Conservation (phyloP, 148 eudicot genomes). For the Vaccinium myrtillus region DNA sequence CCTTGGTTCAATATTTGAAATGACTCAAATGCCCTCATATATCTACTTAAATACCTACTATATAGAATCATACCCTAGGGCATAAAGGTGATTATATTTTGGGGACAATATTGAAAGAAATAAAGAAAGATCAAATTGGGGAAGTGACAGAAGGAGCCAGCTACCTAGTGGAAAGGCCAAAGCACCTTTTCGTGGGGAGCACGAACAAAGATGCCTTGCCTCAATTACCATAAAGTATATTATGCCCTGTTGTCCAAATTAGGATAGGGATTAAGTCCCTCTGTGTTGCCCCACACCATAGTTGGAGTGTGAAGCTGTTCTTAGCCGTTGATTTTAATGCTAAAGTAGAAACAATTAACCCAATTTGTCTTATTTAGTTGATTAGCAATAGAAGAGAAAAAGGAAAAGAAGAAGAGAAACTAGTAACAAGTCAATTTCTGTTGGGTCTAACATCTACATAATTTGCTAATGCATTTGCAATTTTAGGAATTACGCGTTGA, state of each 20-base stretch:
- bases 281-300: neutral
- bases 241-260: neutral
- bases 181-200: constrained; percentile 7
- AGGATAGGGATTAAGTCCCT: neutral
- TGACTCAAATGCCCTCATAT: neutral
- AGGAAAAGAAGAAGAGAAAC: no score
- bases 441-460: neutral
- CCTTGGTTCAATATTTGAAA: neutral
- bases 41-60: neutral
- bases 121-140: neutral
- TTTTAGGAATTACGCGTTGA: neutral
- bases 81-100: neutral
- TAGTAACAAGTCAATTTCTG: neutral
- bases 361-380: neutral
- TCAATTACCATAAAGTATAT: neutral
- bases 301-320: neutral
- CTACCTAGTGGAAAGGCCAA: constrained; percentile 10
- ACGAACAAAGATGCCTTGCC: constrained; percentile 12
- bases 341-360: neutral
- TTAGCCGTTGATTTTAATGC: neutral
- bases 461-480: neutral
- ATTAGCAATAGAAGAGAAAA: neutral
- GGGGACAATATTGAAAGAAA: neutral
- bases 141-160: constrained; percentile 1
- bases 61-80: neutral